These are phyloP conservation scores for Tylopilus vinaceipallidus DNA, from an alignment of 768 basidiomycete species.

Conservation along the genomic window DNA sequence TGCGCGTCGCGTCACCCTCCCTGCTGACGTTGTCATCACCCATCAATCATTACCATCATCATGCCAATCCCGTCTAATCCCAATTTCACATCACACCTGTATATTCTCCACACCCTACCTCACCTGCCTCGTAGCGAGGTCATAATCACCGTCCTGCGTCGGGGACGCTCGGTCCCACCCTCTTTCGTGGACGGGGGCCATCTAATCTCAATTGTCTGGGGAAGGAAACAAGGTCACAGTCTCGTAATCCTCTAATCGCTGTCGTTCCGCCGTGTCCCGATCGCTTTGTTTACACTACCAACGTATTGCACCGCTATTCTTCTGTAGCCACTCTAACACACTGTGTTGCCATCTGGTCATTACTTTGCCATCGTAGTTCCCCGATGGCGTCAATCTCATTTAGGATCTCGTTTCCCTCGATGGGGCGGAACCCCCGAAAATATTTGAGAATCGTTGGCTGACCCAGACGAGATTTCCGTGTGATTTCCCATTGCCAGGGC, in stretches of 20 bases:
- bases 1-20: not conserved
- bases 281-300: slow-evolving; percentile 6
- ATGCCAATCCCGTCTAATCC: not conserved
- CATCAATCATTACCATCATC: not conserved
- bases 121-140: slow-evolving; percentile 2
- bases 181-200: slow-evolving; percentile 1
- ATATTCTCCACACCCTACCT: slow-evolving; percentile 1
- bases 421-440: not conserved
- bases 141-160: slow-evolving; percentile 3
- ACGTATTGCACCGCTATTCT: slow-evolving; percentile 4
- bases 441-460: slow-evolving; percentile 5
- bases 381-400: not conserved
- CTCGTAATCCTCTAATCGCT: slow-evolving; percentile 17
- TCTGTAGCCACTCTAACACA: slow-evolving; percentile 19
- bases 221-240: slow-evolving; percentile 24
- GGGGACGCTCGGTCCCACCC: not conserved
- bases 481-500: slow-evolving; percentile 2
- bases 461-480: not conserved
- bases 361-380: not conserved
- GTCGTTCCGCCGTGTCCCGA: slow-evolving; percentile 1
- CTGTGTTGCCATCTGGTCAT: slow-evolving; percentile 6
- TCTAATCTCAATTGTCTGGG: slow-evolving; percentile 19
- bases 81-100: not conserved
- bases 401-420: not conserved
- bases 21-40: not conserved